Evolutionary conservation across 139 green algal species (phyloP).

Genomic region (Tetradesmus obliquus): DNA sequence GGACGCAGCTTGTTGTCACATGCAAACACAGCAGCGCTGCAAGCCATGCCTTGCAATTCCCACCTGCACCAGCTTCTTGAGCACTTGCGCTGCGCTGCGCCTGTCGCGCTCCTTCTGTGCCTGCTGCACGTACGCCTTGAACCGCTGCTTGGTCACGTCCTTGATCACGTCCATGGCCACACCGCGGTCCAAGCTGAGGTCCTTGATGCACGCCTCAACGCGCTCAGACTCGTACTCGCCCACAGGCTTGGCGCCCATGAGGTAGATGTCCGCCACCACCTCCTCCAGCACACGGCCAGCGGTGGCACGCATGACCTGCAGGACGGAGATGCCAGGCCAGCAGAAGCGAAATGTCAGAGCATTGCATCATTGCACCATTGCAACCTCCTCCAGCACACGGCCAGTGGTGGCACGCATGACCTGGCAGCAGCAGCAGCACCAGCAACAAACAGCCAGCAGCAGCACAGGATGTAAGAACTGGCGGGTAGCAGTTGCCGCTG

Average conservation of each 20-base stretch:
- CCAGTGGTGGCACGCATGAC: slow-evolving; percentile 50
- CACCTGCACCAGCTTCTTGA: slow-evolving; percentile 97
- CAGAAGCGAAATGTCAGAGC: background rate
- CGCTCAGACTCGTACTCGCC: slow-evolving; percentile 50
- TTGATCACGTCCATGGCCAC: slow-evolving; percentile 53
- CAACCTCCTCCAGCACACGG: slow-evolving; percentile 56
- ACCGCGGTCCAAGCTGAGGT: slow-evolving; percentile 75
- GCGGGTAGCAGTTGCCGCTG: too few relatives aligned
- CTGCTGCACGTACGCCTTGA: slow-evolving; percentile 61
- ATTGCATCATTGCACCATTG: background rate
- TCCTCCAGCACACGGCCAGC: slow-evolving; percentile 60
- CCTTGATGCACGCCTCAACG: slow-evolving; percentile 72
- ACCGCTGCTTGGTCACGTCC: slow-evolving; percentile 55
- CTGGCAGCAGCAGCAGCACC: slow-evolving; percentile 15
- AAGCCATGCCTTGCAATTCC: background rate
- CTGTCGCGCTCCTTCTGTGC: slow-evolving; percentile 67
- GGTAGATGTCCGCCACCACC: slow-evolving; percentile 58
- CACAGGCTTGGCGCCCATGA: slow-evolving; percentile 69
- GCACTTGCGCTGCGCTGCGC: slow-evolving; percentile 78
- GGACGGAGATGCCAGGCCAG: background rate
- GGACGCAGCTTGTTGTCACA: background rate
- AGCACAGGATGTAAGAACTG: too few relatives aligned
- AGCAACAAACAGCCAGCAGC: background rate
- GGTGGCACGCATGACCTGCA: slow-evolving; percentile 50
- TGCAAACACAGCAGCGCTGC: background rate